phyloP scores from a whole-genome alignment of 176 grass and related monocot species.

The Melocanna baccifera region DNA sequence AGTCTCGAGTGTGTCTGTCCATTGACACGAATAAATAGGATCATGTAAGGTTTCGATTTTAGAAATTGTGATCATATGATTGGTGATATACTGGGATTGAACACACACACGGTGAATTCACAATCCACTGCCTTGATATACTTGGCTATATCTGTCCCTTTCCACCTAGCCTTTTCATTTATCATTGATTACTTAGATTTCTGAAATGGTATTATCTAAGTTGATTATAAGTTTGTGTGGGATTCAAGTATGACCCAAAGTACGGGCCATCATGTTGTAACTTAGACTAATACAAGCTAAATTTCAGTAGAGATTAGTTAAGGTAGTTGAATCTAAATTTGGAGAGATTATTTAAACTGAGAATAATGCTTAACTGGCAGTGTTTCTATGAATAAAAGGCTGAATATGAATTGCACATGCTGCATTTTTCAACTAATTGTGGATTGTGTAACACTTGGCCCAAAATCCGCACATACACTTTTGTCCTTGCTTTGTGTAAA shows the following conservation, averaged over 20 bases:
- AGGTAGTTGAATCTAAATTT: not conserved
- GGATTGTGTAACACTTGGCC: too few relatives aligned
- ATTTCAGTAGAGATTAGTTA: not conserved
- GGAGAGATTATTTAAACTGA: not conserved
- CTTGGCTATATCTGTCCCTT: not conserved
- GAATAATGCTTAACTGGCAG: not conserved
- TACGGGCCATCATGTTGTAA: not conserved
- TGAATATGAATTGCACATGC: not conserved
- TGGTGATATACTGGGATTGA: not conserved
- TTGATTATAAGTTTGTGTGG: not conserved
- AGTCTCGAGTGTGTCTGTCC: not conserved
- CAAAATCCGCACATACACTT: too few relatives aligned
- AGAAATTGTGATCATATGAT: not conserved
- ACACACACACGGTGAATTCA: not conserved
- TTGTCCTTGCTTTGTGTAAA: too few relatives aligned
- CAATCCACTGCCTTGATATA: not conserved
- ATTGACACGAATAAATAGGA: not conserved
- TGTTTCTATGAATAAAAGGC: not conserved
- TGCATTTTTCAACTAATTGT: not conserved
- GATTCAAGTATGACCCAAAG: constrained; percentile 4
- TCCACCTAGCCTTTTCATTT: not conserved
- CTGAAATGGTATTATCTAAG: not conserved
- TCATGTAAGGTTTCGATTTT: not conserved
- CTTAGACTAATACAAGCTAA: not conserved
- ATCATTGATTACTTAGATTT: not conserved